Conservation (phyloP, 805 yeast genomes). For the Yamadazyma akitaensis region DNA sequence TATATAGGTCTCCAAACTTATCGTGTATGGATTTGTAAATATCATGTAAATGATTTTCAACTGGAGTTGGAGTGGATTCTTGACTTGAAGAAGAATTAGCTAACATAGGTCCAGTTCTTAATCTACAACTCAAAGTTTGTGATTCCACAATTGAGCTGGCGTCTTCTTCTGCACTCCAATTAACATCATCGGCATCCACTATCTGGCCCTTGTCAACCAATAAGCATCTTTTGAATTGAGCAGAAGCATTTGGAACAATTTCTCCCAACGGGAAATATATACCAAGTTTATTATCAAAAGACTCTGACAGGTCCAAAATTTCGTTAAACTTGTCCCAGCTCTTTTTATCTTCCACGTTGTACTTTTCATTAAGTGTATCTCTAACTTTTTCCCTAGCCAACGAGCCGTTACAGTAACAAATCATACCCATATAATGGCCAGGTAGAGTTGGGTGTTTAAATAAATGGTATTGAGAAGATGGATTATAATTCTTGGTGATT, state of each 20-base stretch:
- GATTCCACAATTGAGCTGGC: conserved; percentile 78
- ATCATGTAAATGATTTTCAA: conserved; percentile 13
- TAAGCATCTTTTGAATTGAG: conserved; percentile 56
- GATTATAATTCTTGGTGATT: conserved; percentile 72
- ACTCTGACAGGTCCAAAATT: conserved; percentile 40
- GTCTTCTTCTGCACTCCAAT: conserved; percentile 58
- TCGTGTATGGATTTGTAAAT: conserved; percentile 25
- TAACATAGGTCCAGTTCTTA: conserved; percentile 75
- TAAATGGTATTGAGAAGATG: conserved; percentile 79
- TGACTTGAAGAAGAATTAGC: conserved; percentile 24
- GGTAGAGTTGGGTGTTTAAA: conserved; percentile 83
- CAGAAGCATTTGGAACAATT: conserved; percentile 76
- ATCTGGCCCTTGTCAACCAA: conserved; percentile 29
- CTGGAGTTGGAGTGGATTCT: conserved; percentile 14
- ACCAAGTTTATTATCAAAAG: conserved; percentile 53
- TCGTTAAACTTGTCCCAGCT: conserved; percentile 65
- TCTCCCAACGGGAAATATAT: conserved; percentile 88
- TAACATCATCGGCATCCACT: conserved; percentile 17
- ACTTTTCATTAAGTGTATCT: conserved; percentile 53
- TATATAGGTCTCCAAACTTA: conserved; percentile 41
- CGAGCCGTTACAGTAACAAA: conserved; percentile 90
- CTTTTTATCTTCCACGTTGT: conserved; percentile 24
- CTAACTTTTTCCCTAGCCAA: conserved; percentile 78
- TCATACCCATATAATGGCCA: conserved; percentile 86
- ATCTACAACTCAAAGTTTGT: conserved; percentile 81